These are phyloP conservation scores for Zygotorulaspora chibaensis DNA, from an alignment of 805 yeast species.

Conservation along the genomic window DNA sequence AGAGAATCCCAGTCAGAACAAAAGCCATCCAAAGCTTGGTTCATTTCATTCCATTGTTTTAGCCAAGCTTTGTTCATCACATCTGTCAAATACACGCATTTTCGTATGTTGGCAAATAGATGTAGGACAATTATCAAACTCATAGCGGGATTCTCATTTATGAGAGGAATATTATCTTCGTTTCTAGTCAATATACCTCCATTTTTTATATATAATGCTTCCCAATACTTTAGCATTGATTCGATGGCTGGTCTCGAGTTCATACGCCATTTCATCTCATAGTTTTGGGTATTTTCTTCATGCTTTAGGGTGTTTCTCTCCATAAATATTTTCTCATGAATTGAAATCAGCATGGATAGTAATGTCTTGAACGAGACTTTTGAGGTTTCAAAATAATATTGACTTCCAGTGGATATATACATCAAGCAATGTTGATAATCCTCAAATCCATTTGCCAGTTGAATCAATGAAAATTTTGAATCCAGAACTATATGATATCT, in stretches of 20 bases:
- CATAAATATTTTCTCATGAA: constrained; percentile 61
- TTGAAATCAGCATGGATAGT: constrained; percentile 54
- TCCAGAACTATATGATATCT: constrained; percentile 42
- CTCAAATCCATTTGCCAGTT: constrained; percentile 52
- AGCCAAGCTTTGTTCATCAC: constrained; percentile 56
- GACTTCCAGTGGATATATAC: constrained; percentile 42
- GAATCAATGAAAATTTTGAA: constrained; percentile 52
- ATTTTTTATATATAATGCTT: constrained; percentile 52
- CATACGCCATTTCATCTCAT: constrained; percentile 62
- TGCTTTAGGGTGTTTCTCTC: constrained; percentile 41
- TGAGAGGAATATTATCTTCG: constrained; percentile 36
- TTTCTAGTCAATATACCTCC: constrained; percentile 60
- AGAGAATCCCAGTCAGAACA: constrained; percentile 56
- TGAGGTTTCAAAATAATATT: constrained; percentile 31
- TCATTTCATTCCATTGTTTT: constrained; percentile 69
- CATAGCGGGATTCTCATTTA: constrained; percentile 51
- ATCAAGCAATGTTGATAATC: constrained; percentile 42
- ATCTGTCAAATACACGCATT: constrained; percentile 58
- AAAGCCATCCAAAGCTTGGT: constrained; percentile 44
- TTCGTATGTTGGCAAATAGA: constrained; percentile 61
- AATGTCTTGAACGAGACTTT: constrained; percentile 40
- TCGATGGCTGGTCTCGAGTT: constrained; percentile 56
- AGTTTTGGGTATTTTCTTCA: constrained; percentile 40
- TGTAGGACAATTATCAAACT: constrained; percentile 64
- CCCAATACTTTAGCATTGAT: constrained; percentile 62